Base-by-base conservation (phyloP, 495 filamentous ascomycete species). In the Aspergillus campestris region DNA sequence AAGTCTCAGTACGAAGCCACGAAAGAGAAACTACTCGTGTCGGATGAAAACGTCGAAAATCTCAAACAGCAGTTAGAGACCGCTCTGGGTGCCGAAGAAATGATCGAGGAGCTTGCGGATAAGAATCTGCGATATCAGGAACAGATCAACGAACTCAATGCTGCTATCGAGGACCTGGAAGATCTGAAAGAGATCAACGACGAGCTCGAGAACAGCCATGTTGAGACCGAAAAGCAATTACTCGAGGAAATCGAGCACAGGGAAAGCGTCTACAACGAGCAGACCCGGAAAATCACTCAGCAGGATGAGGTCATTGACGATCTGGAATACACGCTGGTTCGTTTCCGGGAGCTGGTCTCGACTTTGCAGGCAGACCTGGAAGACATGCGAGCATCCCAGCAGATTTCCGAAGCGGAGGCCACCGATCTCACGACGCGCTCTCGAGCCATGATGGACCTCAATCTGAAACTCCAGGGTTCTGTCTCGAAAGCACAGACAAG, bases 371-470 rank as follows among this genome's bases (percentile, higher is more conserved):
- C 70, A 47, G 89, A 95, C 58, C 71, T 97, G 32, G 86, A 92
- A 54, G 89, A 97, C 51, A 89, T 95, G 79, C 79, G 84, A 39
- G 85, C 89, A 9, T 89, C 87, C 30, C 86, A 91, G 45, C 86
- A 92, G 48, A 83, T 97, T 37, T 89, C 89, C 0, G 94, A 98
- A 57, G 82, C 83, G 4, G 91, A 97, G 58, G 85, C 89, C 6
- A 87, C 88, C 53, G 85, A 96, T 50, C 75, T 96, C 14, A 85
- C 79, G 33, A 83, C 75, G 46, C 83, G 88, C 29, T 94, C 90
- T 31, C 78, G 88, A 41, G 87, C 88, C 14, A 94, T 97, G 87
- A 82, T 94, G 77, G 89, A 98, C 61, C 74, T 98, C 34, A 97
- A 95, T 63, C 77, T 90, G 78, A 90, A 92, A 55, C 78, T 98